Base-by-base conservation (phyloP, 805 yeast genomes). In the Scheffersomyces amazonensis region DNA sequence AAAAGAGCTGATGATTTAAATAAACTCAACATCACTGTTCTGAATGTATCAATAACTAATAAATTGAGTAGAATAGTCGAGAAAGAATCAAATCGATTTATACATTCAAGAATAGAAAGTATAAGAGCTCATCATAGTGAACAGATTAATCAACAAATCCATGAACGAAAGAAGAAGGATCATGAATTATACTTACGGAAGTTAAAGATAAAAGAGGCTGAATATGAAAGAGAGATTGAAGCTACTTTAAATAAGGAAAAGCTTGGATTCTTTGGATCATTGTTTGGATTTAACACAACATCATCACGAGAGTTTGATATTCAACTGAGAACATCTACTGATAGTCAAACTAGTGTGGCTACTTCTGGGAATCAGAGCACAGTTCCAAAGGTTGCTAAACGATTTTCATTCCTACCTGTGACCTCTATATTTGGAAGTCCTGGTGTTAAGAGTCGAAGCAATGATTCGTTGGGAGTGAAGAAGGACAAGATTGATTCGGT, bases 101-200 rank as follows among this genome's bases (percentile, higher is more conserved):
- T 69, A 20, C 69, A 64, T 36, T 58, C 59, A 20, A 52, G 75
- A 25, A 65, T 69, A 20, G 64, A 66, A 41, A 42, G 50, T 16
- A 66, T 68, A 35, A 58, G 60, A 43, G 60, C 59, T 4, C 70
- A 64, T 39, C 72, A 68, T 41, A 54, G 56, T 37, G 58, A 64
- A 42, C 63, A 62, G 44, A 66, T 68, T 36, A 45, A 57, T 16
- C 49, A 59, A 32, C 58, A 60, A 43, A 60, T 69, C 35, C 62
- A 58, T 37, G 72, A 66, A 36, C 53, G 75, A 31, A 64, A 62
- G 40, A 52, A 61, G 22, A 53, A 52, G 33, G 75, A 69, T 43
- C 72, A 67, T 43, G 73, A 68, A 38, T 32, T 51, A 31, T 63
- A 61, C 35, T 52, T 69, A 13, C 53, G 52, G 32, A 60, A 66